Base-by-base conservation (phyloP, 2,329 filamentous ascomycete genomes). In the Cryphonectria carpinicola region DNA sequence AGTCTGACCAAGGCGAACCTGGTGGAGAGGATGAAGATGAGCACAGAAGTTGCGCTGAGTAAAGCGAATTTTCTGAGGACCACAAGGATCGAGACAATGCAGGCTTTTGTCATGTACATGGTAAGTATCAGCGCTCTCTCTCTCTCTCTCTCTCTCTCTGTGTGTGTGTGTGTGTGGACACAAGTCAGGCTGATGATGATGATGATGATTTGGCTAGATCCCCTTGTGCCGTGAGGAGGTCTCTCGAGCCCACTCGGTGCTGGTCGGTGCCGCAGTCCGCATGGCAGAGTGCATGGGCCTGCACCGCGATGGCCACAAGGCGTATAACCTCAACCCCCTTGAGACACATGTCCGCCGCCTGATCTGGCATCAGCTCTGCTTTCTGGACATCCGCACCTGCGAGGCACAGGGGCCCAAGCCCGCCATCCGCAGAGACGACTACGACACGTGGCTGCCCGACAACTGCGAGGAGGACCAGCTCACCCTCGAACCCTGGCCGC, bases 231-330 rank as follows among this genome's bases (percentile, higher is more conserved):
- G 92, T 68, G 87, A 87, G 28, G 91, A 94, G 79, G 85, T 94
- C 4, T 94, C 92, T 10, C 84, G 92, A 73, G 88, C 90, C 5
- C 92, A 94, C 79, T 93, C 91, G 4, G 90, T 92, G 5, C 83
- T 94, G 1, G 87, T 92, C 4, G 92, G 91, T 3, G 89, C 91
- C 19, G 91, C 90, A 4, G 90, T 94, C 58, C 86, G 92, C 22
- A 87, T 94, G 78, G 92, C 91, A 8, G 90, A 94, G 81, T 93
- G 91, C 76, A 93, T 94, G 90, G 91, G 91, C 1, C 81, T 94
- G 25, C 90, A 94, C 77, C 86, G 90, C 11, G 92, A 94, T 74
- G 90, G 90, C 22, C 86, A 88, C 60, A 72, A 65, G 22, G 84
- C 86, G 13, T 93, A 92, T 75, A 88, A 87, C 1, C 84, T 92